Evolutionary conservation across 78 protist genomes (phyloP), one percentile per base, ranked within the genome.

Genomic region (Thecamonas trahens): DNA sequence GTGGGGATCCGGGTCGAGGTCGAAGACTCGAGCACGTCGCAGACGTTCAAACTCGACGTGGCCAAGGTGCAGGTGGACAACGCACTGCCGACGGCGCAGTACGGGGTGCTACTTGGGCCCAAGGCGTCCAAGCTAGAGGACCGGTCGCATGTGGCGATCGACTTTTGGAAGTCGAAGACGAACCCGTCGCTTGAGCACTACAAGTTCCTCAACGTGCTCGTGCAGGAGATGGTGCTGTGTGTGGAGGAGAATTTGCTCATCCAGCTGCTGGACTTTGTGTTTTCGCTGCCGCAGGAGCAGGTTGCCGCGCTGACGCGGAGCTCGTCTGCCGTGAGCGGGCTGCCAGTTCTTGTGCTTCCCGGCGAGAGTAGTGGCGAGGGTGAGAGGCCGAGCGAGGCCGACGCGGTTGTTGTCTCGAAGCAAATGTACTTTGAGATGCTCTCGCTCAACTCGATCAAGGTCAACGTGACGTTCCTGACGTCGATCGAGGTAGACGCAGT

Each of bases 341-440:
- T 47, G 24, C 42, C 60, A 32, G 71, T 64, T 38, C 67, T 57
- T 32, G 64, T 75, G 7, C 63, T 80, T 45, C 67, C 73, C 7
- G 40, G 40, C 45, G 80, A 80, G 82, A 54, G 80, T 74, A 53
- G 67, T 72, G 31, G 37, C 64, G 5, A 67, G 64, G 14, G 68
- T 69, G 6, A 76, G 76, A 24, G 49, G 55, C 28, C 67, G 26
- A 40, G 52, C 74, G 2, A 38, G 67, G 6, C 67, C 54, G 1
- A 53, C 67, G 38, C 52, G 67, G 20, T 74, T 69, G 50, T 40
- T 76, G 45, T 11, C 32, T 57, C 72, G 26, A 70, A 70, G 32
- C 55, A 72, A 77, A 39, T 80, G 13, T 80, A 80, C 45, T 68
- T 80, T 44, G 82, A 80, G 55, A 24, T 81, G 55, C 29, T 81